Evolutionary conservation across 108 stramenopile species (phyloP), one percentile per base, ranked within the genome.

Genomic region (Cyclostephanos invisitatus): DNA sequence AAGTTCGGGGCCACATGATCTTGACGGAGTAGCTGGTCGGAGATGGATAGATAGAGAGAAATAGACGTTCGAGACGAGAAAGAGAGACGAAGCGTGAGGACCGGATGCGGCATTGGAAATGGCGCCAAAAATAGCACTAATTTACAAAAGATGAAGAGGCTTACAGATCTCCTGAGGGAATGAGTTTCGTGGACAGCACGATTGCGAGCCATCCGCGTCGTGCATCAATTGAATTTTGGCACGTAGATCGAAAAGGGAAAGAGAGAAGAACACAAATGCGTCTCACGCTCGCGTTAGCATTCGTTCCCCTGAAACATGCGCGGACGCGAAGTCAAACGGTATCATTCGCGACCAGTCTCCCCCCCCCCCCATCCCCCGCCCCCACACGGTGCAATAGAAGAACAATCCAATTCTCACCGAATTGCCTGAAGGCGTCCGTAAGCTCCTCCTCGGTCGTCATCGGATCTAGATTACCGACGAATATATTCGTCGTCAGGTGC

Each of bases 1-100:
- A 77, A 2, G 95, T 94, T 24, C 96, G 76, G 3, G 96, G 95
- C 94, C 94, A 97, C 96, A 97, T 97, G 66, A 97, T 94, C 70
- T 96, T 96, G 59, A 96, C 85, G 37, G 88, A 89, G 84, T 94
- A 92, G 46, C 44, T 46, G 4, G 32, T 32, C 4, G 32, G 32
- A 32, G 32, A 32, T n/a, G n/a, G n/a, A n/a, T n/a, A n/a, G n/a
- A n/a, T n/a, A n/a, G 32, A 32, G 32, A 96, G 72, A 77, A 2
- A 40, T 14, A 46, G 44, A 46, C 15, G 17, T 7, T 40, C 7
- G 7, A 36, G 3, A 32, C 32, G 32, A 32, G 44, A 15, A 14
- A 46, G 15, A 46, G 14, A 46, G 44, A 46, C 0, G 3, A 3
- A 15, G 44, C 12, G 44, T 15, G 44, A 46, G 15, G 44, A 0